Evolutionary conservation across 1,139 yeast species (phyloP).

Genomic region (Hyphopichia burtonii): DNA sequence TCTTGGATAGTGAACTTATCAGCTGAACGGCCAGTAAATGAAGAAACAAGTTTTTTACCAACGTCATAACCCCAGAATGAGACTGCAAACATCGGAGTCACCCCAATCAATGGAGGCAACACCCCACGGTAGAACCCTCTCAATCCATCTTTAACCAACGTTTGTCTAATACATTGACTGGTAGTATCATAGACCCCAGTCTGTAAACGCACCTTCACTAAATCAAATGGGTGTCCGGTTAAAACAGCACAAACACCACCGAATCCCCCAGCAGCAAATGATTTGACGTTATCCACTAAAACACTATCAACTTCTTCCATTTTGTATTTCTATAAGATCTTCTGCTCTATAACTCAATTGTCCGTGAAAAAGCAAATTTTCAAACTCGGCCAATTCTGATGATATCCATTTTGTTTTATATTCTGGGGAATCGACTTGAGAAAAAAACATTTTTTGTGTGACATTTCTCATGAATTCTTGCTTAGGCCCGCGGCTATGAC

Average conservation of each 20-base stretch:
- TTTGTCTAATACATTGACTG: slow-evolving; percentile 63
- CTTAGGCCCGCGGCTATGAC: too few species aligned
- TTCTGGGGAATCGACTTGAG: too few species aligned
- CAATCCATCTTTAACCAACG: slow-evolving; percentile 70
- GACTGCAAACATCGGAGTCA: slow-evolving; percentile 97
- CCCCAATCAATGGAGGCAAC: slow-evolving; percentile 87
- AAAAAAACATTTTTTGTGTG: too few species aligned
- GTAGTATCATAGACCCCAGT: slow-evolving; percentile 66
- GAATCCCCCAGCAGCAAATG: slow-evolving; percentile 86
- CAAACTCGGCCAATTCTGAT: too few species aligned
- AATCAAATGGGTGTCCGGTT: slow-evolving; percentile 95
- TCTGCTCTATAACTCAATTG: not conserved
- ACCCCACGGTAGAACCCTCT: slow-evolving; percentile 85
- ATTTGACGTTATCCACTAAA: slow-evolving; percentile 58
- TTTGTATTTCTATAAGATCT: not conserved
- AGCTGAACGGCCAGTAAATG: slow-evolving; percentile 38
- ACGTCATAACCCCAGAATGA: slow-evolving; percentile 98
- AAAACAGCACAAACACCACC: slow-evolving; percentile 72
- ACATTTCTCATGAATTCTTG: too few species aligned
- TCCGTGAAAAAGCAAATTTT: not conserved
- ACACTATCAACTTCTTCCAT: slow-evolving; percentile 53
- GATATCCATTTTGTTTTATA: too few species aligned
- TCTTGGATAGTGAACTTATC: slow-evolving; percentile 60
- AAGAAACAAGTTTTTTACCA: slow-evolving; percentile 73
- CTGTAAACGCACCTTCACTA: slow-evolving; percentile 89